Evolutionary conservation across 345 rosid genomes (phyloP), one percentile per base, ranked within the genome.

Genomic region (Leavenworthia alabamica): DNA sequence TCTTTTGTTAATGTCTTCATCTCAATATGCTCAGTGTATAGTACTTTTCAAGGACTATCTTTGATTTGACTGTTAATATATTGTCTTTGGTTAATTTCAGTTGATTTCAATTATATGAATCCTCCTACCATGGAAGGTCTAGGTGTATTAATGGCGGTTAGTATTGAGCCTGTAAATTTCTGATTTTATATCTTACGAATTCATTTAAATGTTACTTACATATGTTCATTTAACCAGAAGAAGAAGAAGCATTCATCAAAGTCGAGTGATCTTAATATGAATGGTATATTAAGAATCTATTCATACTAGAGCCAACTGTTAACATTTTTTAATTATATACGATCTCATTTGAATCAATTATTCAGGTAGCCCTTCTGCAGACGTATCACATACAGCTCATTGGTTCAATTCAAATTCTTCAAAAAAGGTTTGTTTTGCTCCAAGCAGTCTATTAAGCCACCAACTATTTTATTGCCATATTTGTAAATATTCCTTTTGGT

Each of bases 351-450:
- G 43, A 41, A 39, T 32, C 69, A 46, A 7, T 11, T 42, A 23
- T 66, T 71, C 81, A 84, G 98, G 89, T 70, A 79, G 61, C 75
- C 67, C 82, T 39, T 63, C 73, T 17, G 66, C 45, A 36, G 77
- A 77, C 66, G 17, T 75, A 8, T 79, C 89, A 5, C 80, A 80
- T 51, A 78, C 96, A 44, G 78, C 76, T 54, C 55, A 48, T 48
- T 88, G 98, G 96, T 88, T 91, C 78, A 86, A 92, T 73, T 72
- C 98, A 40, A 91, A 83, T 74, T 72, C 95, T 48, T 73, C 84
- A 41, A 86, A 83, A 70, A 89, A 91, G 98, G 98, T 83, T 51
- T 48, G 66, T 57, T 28, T 48, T 70, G 5, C 49, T 50, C 9
- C 58, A 13, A 29, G 37, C 43, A n/a, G n/a, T n/a, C n/a, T n/a